Conservation (phyloP, 805 yeast species). For the Blastobotrys peoriensis region DNA sequence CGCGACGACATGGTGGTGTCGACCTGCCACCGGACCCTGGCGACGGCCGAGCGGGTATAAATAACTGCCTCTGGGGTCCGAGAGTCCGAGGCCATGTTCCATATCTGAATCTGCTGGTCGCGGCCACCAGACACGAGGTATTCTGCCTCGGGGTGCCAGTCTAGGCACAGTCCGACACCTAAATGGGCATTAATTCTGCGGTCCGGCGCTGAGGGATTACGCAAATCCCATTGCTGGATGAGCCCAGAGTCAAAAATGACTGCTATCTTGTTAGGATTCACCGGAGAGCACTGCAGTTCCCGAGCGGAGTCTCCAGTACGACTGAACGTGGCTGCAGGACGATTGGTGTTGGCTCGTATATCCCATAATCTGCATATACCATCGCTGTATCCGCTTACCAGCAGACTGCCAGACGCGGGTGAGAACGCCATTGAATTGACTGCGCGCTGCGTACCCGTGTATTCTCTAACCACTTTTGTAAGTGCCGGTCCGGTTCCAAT, state of each 20-base stretch:
- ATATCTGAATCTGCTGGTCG: slow-evolving; percentile 73
- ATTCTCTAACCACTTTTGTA: slow-evolving; percentile 9
- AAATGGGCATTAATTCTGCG: slow-evolving; percentile 79
- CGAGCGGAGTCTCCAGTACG: slow-evolving; percentile 69
- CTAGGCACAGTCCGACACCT: slow-evolving; percentile 82
- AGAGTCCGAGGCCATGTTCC: slow-evolving; percentile 49
- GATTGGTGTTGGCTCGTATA: slow-evolving; percentile 47
- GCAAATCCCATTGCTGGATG: slow-evolving; percentile 79
- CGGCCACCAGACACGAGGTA: slow-evolving; percentile 89
- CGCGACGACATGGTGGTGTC: slow-evolving; percentile 26
- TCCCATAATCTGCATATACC: slow-evolving; percentile 85
- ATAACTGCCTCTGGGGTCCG: slow-evolving; percentile 64
- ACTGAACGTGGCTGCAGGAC: slow-evolving; percentile 45
- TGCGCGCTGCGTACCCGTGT: slow-evolving; percentile 39
- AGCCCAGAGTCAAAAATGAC: slow-evolving; percentile 87
- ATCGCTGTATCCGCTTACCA: slow-evolving; percentile 70
- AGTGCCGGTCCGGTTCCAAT: slow-evolving; percentile 6
- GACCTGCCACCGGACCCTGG: slow-evolving; percentile 64
- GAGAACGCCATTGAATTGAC: slow-evolving; percentile 60
- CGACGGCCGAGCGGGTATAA: slow-evolving; percentile 70
- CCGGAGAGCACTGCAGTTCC: slow-evolving; percentile 50
- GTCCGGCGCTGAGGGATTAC: slow-evolving; percentile 59
- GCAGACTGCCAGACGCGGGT: slow-evolving; percentile 49
- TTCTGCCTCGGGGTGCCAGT: slow-evolving; percentile 82
- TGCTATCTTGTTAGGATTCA: slow-evolving; percentile 52